Evolutionary conservation across 208 protist species (phyloP).

Genomic region (Endotrypanum monterogeii): DNA sequence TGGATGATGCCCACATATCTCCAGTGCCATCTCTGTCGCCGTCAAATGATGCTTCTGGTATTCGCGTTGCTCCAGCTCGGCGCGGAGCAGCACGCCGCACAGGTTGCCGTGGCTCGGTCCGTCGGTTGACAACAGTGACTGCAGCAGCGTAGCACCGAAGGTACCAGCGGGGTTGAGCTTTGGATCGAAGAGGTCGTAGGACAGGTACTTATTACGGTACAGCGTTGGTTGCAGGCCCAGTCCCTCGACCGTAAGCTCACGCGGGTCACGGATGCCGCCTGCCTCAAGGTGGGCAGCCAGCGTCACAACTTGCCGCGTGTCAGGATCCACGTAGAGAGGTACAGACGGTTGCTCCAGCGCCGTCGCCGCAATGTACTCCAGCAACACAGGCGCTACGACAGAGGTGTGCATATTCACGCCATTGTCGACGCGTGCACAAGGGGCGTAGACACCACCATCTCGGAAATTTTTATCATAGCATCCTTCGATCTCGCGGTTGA

Average conservation of each 20-base stretch:
- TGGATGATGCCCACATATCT: constrained; percentile 69
- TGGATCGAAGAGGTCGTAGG: constrained; percentile 76
- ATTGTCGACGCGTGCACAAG: constrained; percentile 81
- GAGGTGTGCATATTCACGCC: constrained; percentile 55
- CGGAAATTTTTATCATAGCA: constrained; percentile 44
- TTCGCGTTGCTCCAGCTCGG: constrained; percentile 81
- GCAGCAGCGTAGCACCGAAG: constrained; percentile 71
- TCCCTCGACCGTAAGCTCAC: constrained; percentile 81
- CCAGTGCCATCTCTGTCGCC: constrained; percentile 74
- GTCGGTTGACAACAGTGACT: constrained; percentile 72
- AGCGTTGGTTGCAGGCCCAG: constrained; percentile 86
- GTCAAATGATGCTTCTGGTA: constrained; percentile 55
- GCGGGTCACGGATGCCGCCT: constrained; percentile 59
- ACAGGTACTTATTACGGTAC: constrained; percentile 84
- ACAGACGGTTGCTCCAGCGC: constrained; percentile 69
- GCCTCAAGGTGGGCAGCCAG: constrained; percentile 68
- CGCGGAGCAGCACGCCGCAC: constrained; percentile 76
- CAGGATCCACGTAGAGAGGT: constrained; percentile 54
- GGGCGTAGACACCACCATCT: constrained; percentile 71
- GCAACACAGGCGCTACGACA: constrained; percentile 63
- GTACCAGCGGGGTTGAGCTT: constrained; percentile 75
- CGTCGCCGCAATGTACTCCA: constrained; percentile 70
- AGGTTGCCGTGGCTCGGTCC: constrained; percentile 79
- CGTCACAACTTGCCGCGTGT: constrained; percentile 34
- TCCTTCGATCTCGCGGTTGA: constrained; percentile 76